Conservation (phyloP, 306 rosid genomes). For the Albizia julibrissin region DNA sequence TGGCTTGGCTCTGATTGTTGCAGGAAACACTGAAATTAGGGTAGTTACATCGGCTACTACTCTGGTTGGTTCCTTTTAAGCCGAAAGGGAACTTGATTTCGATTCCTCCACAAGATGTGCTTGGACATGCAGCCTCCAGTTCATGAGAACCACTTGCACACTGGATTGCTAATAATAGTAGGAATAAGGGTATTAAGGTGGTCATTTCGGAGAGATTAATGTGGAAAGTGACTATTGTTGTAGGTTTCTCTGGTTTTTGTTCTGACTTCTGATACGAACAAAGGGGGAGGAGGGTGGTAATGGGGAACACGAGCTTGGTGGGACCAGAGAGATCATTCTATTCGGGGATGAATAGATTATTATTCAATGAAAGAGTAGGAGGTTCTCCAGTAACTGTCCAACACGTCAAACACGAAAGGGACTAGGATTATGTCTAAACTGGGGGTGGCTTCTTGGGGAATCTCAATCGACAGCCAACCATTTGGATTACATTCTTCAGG, state of each 20-base stretch:
- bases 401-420: neutral
- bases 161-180: neutral
- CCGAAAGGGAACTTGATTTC: conserved; percentile 1
- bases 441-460: neutral
- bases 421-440: neutral
- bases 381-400: neutral
- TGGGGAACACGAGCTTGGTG: neutral
- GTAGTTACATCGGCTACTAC: neutral
- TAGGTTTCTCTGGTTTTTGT: no score
- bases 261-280: neutral
- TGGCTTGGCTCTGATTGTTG: neutral
- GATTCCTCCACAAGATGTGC: neutral
- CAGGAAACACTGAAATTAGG: neutral
- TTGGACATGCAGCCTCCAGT: neutral
- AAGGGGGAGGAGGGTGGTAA: neutral
- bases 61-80: neutral
- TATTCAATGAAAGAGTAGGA: neutral
- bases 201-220: neutral
- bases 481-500: neutral
- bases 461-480: neutral
- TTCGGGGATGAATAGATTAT: neutral
- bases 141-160: neutral
- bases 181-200: neutral
- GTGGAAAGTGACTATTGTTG: neutral
- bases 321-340: neutral